Evolutionary conservation across 805 yeast genomes (phyloP).

Genomic region (Yamadazyma takamatsuzukensis): DNA sequence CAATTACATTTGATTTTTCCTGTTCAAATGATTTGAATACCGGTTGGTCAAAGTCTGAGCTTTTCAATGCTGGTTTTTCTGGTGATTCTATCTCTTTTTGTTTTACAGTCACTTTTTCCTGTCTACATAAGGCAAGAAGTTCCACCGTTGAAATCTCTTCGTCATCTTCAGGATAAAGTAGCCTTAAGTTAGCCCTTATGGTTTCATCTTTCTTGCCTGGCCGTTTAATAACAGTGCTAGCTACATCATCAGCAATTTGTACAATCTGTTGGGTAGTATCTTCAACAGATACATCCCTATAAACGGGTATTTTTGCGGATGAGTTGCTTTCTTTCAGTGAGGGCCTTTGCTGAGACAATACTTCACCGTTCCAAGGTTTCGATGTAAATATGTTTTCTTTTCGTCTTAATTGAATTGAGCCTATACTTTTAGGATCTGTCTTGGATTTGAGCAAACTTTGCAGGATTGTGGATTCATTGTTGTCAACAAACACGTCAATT

Average conservation of each 20-base stretch:
- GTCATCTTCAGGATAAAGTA: constrained; percentile 42
- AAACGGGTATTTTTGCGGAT: constrained; percentile 27
- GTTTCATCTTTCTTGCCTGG: constrained; percentile 62
- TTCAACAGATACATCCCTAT: constrained; percentile 18
- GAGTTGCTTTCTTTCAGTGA: constrained; percentile 15
- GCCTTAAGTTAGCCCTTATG: constrained; percentile 55
- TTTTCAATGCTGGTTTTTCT: constrained; percentile 2
- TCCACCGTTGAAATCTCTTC: constrained; percentile 66
- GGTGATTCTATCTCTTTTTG: background rate
- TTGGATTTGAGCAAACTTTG: constrained; percentile 18
- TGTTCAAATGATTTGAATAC: too few species aligned
- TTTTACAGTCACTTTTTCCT: constrained; percentile 9
- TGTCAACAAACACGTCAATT: constrained; percentile 42
- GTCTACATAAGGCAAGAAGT: constrained; percentile 51
- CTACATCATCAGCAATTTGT: constrained; percentile 6
- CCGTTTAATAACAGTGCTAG: constrained; percentile 45
- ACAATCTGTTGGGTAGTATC: constrained; percentile 6
- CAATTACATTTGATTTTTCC: background rate
- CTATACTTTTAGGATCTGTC: constrained; percentile 45
- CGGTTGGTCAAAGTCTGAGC: too few species aligned
- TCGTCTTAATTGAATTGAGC: constrained; percentile 44
- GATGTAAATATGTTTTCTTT: constrained; percentile 64
- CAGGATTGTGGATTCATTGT: constrained; percentile 13
- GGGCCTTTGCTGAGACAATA: constrained; percentile 38
- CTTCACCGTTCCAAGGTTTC: constrained; percentile 63